A percentile compares a stretch with the other conserved stretches of the same genome.
Conservation (phyloP, 768 basidiomycete genomes). For the Royoungia palumana region DNA sequence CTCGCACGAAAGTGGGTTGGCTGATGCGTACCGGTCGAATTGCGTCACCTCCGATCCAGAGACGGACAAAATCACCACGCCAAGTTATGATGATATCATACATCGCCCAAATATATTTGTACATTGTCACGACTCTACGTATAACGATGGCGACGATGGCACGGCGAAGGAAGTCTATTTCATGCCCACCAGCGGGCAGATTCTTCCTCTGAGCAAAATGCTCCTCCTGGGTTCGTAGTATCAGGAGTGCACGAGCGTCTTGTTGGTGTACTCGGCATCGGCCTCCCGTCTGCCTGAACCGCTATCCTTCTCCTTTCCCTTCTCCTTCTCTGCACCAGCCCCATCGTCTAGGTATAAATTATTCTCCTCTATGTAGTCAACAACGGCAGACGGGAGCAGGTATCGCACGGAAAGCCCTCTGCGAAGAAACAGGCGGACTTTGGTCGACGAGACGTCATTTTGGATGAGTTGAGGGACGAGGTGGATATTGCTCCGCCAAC, state of each 20-base stretch:
- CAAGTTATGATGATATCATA: too few species aligned
- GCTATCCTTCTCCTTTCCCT: constrained; percentile 36
- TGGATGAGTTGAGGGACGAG: constrained; percentile 93
- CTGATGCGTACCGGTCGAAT: too few species aligned
- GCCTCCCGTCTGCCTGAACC: constrained; percentile 29
- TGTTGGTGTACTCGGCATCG: constrained; percentile 11
- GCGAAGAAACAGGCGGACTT: constrained; percentile 78
- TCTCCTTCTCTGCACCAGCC: constrained; percentile 32
- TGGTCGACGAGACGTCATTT: constrained; percentile 96
- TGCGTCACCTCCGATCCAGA: too few species aligned
- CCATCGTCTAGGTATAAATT: constrained; percentile 70
- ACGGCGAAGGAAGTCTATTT: too few species aligned
- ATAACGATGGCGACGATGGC: too few species aligned
- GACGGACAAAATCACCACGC: too few species aligned
- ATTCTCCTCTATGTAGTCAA: constrained; percentile 90
- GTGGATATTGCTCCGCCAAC: constrained; percentile 81
- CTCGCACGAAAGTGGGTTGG: too few species aligned
- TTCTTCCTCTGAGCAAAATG: too few species aligned
- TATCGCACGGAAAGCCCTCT: constrained; percentile 84
- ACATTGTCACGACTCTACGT: neutral
- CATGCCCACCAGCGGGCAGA: too few species aligned
- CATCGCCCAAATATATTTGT: neutral
- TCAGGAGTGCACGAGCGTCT: constrained; percentile 8
- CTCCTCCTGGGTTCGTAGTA: too few species aligned
- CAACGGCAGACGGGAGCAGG: constrained; percentile 85